Base-by-base conservation (phyloP, 2,329 filamentous ascomycete genomes). In the Aspergillus carbonarius region DNA sequence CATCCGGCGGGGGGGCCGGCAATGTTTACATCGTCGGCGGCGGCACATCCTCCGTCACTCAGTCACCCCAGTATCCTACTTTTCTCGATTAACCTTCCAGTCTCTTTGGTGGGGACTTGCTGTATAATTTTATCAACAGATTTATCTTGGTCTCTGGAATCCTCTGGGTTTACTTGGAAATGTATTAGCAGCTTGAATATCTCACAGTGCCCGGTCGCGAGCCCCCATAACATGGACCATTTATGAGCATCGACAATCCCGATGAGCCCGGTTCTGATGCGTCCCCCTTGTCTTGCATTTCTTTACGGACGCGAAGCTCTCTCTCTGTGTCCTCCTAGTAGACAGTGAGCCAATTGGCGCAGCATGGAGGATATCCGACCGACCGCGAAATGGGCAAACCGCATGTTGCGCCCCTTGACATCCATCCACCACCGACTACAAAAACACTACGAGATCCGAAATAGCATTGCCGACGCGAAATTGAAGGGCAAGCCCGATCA, bases 311-410 rank as follows among this genome's bases (percentile, higher is more conserved):
- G 30, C 23, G 44, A 39, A 8, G 7, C 49, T 60, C 44, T 55
- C 44, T 55, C 40, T 20, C 46, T 5, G 15, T 8, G 4, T 17
- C 15, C 10, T n/a, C 39, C 17, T 25, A 25, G 12, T 23, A 44
- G 39, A 30, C 27, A 25, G 51, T 37, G 37, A 54, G 23, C 23
- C 25, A 30, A 39, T 42, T 32, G 54, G 54, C 50, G 59, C 55
- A 59, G 56, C 25, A 76, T 76, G 74, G 72, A 74, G 49, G 72
- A 76, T 57, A 60, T 75, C 48, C 71, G 71, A 59, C 66, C 72
- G 42, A 78, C 74, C 7, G 73, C 76, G 51, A 74, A 70, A 73
- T 78, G 76, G 76, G 76, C 74, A 55, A 76, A 77, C 59, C 74
- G 76, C 63, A 72, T 78, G 58, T 63, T 80, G 55, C 74, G 76